These are phyloP conservation scores for Paracamarosporium sp. DNA, from an alignment of 2,329 filamentous ascomycete genomes.

Conservation along the genomic window DNA sequence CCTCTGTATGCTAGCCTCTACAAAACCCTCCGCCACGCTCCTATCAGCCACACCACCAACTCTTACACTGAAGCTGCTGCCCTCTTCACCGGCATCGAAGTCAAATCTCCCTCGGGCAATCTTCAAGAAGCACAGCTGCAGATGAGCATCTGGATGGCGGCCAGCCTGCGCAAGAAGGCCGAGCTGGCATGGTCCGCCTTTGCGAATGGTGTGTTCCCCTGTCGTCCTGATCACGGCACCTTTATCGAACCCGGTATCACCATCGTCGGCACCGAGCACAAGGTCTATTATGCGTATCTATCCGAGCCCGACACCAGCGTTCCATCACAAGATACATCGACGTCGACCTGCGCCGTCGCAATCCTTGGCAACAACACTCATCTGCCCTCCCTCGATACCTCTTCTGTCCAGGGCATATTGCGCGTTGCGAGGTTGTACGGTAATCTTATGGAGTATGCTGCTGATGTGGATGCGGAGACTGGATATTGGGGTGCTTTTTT, in stretches of 20 bases:
- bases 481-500: too few relatives aligned
- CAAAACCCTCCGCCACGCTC: slow-evolving; percentile 11
- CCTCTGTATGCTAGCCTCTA: slow-evolving; percentile 16
- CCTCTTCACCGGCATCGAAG: slow-evolving; percentile 2
- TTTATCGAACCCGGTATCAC: slow-evolving; percentile 7
- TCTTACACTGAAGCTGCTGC: not conserved
- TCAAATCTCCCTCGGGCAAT: not conserved
- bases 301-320: too few relatives aligned
- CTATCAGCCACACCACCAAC: slow-evolving; percentile 20
- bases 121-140: slow-evolving; percentile 1
- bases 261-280: slow-evolving; percentile 10
- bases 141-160: slow-evolving; percentile 3
- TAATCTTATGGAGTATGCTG: too few relatives aligned
- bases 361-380: too few relatives aligned
- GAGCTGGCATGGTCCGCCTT: not conserved
- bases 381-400: too few relatives aligned
- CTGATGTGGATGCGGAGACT: too few relatives aligned
- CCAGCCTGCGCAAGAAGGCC: slow-evolving; percentile 2
- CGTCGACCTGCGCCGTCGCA: too few relatives aligned
- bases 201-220: not conserved
- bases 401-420: too few relatives aligned
- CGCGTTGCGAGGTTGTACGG: too few relatives aligned
- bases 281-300: slow-evolving; percentile 11
- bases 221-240: slow-evolving; percentile 1
- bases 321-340: too few relatives aligned